Percentiles rank a stretch among this genome's conserved stretches.
Evolutionary conservation across 306 rosid species (phyloP).

Genomic region (Casuarina cunninghamiana): DNA sequence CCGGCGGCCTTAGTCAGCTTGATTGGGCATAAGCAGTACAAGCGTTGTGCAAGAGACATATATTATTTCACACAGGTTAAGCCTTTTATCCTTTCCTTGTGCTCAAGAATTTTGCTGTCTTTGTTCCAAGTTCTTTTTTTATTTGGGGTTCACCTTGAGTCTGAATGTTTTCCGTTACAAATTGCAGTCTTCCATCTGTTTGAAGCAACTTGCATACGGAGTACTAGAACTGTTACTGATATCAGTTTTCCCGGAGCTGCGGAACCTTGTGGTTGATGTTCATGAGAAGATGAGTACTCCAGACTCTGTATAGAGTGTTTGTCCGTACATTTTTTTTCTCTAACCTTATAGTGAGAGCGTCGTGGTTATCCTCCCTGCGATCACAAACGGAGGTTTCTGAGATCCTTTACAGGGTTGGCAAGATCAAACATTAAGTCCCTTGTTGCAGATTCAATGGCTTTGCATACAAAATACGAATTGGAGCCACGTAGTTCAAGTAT

Average conservation of each 20-base stretch:
- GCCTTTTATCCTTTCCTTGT: constrained; percentile 22
- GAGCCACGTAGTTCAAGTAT: background rate
- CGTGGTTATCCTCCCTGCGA: constrained; percentile 25
- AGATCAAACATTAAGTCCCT: background rate
- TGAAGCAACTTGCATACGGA: constrained; percentile 84
- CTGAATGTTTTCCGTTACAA: background rate
- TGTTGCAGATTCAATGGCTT: background rate
- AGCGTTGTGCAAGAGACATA: constrained; percentile 86
- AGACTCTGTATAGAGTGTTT: constrained; percentile 45
- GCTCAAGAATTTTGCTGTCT: background rate
- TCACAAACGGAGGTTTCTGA: constrained; percentile 22
- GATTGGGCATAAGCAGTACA: constrained; percentile 84
- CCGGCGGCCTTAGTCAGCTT: constrained; percentile 88
- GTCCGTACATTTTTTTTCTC: background rate
- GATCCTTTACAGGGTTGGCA: constrained; percentile 19
- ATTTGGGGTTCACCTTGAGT: background rate
- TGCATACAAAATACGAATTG: constrained; percentile 14
- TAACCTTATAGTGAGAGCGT: constrained; percentile 22
- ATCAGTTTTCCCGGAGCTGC: constrained; percentile 88
- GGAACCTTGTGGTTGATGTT: constrained; percentile 56
- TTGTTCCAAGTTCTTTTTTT: background rate
- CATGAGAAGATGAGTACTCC: constrained; percentile 46
- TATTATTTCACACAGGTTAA: constrained; percentile 90
- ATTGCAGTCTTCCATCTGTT: constrained; percentile 72
- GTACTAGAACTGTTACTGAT: constrained; percentile 64